These are phyloP conservation scores for Xylaria sp. DNA, from an alignment of 2,329 filamentous ascomycete species.

Conservation along the genomic window DNA sequence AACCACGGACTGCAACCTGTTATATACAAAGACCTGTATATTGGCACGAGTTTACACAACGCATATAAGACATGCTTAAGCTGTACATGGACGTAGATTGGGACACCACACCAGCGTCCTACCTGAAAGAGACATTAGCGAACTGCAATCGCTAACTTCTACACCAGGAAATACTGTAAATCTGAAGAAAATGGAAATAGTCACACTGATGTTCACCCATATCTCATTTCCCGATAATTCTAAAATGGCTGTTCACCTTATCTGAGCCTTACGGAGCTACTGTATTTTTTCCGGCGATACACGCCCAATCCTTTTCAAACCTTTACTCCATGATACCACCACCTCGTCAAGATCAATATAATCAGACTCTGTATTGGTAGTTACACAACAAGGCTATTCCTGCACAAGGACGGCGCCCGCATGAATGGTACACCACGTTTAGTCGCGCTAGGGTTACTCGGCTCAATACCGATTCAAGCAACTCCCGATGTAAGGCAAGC, in stretches of 20 bases:
- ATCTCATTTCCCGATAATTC: not conserved
- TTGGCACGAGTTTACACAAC: not conserved
- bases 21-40: not conserved
- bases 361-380: not conserved
- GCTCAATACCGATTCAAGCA: not conserved
- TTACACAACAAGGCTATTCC: not conserved
- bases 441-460: not conserved
- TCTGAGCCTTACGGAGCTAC: not conserved
- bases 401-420: not conserved
- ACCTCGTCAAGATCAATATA: not conserved
- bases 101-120: not conserved
- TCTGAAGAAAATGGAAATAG: slow-evolving; percentile 10
- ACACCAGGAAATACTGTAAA: not conserved
- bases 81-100: not conserved
- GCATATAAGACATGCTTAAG: not conserved
- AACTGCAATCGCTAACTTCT: not conserved
- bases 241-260: not conserved
- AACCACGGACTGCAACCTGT: not conserved
- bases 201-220: not conserved
- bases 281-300: not conserved
- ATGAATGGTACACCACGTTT: not conserved
- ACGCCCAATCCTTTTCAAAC: not conserved
- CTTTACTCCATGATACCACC: not conserved
- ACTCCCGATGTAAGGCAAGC: slow-evolving; percentile 2
- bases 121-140: not conserved